phyloP scores from a whole-genome alignment of 306 rosid genomes.

The Vachellia pachyceras region DNA sequence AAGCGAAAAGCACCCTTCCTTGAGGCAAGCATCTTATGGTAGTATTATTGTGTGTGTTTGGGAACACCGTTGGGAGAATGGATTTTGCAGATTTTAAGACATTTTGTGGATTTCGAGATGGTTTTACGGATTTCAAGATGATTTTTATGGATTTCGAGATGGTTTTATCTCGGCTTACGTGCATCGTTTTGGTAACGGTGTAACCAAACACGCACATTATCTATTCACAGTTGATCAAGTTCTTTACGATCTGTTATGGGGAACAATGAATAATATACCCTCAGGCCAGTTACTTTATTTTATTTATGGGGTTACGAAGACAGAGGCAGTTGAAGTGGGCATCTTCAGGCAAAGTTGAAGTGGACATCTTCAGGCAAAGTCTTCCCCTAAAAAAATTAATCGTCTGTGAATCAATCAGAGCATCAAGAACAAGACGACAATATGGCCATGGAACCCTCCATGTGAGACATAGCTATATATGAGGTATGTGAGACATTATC shows the following conservation, averaged over 20 bases:
- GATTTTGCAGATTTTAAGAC: too few relatives aligned
- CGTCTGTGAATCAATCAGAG: neutral
- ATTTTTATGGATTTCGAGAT: too few relatives aligned
- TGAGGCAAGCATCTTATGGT: conserved; percentile 12
- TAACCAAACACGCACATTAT: too few relatives aligned
- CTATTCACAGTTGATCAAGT: neutral
- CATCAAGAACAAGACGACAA: conserved; percentile 20
- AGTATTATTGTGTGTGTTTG: too few relatives aligned
- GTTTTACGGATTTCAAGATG: too few relatives aligned
- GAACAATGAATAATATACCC: conserved; percentile 15
- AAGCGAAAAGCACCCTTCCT: conserved; percentile 19
- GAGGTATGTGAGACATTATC: neutral
- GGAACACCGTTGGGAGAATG: too few relatives aligned
- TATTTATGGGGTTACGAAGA: neutral
- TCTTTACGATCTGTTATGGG: neutral
- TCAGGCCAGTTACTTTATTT: neutral
- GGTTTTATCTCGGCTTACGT: too few relatives aligned
- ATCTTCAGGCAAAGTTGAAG: conserved; percentile 36
- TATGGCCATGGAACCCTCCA: conserved; percentile 35
- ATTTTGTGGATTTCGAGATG: too few relatives aligned
- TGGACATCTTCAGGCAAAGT: conserved; percentile 36
- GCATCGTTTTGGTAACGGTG: too few relatives aligned
- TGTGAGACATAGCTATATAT: conserved; percentile 25
- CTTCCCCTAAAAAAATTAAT: conserved; percentile 7
- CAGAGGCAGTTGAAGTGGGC: conserved; percentile 35